Base-by-base conservation (phyloP, 768 basidiomycete species). In the Lentinula lateritia region DNA sequence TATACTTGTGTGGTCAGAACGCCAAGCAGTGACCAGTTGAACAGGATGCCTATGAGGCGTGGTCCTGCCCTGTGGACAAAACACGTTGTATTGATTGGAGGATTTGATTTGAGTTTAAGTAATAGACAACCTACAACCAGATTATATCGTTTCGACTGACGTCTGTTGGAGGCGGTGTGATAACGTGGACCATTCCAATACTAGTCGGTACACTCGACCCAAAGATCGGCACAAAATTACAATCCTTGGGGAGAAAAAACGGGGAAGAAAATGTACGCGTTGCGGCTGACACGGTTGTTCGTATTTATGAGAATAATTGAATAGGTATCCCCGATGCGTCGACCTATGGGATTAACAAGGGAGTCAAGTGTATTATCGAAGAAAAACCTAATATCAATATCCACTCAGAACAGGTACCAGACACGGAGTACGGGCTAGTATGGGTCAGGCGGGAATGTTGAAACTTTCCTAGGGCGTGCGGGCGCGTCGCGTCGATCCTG, bases 1-100 rank as follows among this genome's bases (percentile, higher is more conserved):
- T 66, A 67, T 5, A 67, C 62, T 50, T 67, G 67, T 1, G 60
- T 63, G 10, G 65, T 66, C 48, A 67, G 64, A 18, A 63, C 61
- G 12, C 67, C 67, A 10, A 67, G 46, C 20, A 67, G 42, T 18
- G 54, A 39, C 65, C 65, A 67, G 57, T 67, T 67, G 53, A 66
- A 64, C 20, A 65, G 7, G 15, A 67, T 41, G 36, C 67, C 67
- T 7, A 67, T 0, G 10, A 67, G 62, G 18, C 63, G 65, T 1
- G 67, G 65, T 16, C 63, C 63, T 5, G 65, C 62, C 15, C 65
- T 67, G 43, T 23, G n/a, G 6, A 45, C 16, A 18, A 45, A 16
- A 45, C 5, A 41, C 39, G n/a, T 9, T 20, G 9, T 10, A n/a
- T 20, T 3, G 46, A 48, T 45, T 45, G 34, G 5, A 4, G 16